These are phyloP conservation scores for Alternaria hordeiaustralica DNA, from an alignment of 2,329 filamentous ascomycete species.

Conservation along the genomic window DNA sequence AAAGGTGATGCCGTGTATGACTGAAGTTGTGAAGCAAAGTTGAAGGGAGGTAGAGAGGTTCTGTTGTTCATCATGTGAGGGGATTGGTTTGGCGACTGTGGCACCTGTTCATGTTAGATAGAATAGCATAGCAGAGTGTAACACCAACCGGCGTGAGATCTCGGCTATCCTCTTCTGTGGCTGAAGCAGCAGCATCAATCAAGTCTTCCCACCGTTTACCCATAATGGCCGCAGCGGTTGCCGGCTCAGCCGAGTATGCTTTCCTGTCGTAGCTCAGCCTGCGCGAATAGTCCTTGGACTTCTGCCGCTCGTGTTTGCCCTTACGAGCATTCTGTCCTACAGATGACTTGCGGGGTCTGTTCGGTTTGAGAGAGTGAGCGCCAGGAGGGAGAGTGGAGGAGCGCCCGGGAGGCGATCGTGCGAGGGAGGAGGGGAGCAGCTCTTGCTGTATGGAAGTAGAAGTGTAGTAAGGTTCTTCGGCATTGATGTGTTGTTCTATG, in stretches of 20 bases:
- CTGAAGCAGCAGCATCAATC: constrained; percentile 91
- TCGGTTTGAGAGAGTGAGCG: constrained; percentile 73
- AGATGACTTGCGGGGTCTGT: constrained; percentile 82
- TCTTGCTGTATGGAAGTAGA: constrained; percentile 70
- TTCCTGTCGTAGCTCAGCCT: constrained; percentile 78
- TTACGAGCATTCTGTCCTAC: constrained; percentile 79
- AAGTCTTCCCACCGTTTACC: constrained; percentile 96
- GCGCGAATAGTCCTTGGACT: constrained; percentile 76
- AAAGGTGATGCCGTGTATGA: constrained; percentile 88
- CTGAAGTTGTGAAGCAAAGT: constrained; percentile 58
- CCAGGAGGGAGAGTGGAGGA: constrained; percentile 88
- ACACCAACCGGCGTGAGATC: constrained; percentile 83
- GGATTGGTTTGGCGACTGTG: constrained; percentile 58
- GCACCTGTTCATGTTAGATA: constrained; percentile 48
- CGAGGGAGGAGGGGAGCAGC: constrained; percentile 81
- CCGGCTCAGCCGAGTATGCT: constrained; percentile 84
- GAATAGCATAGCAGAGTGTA: constrained; percentile 8
- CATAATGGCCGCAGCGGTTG: constrained; percentile 71
- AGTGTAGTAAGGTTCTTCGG: constrained; percentile 50
- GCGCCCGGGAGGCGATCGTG: constrained; percentile 81
- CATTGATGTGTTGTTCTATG: constrained; percentile 74
- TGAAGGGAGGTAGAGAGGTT: constrained; percentile 66
- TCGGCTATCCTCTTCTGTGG: constrained; percentile 86
- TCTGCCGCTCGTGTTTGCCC: constrained; percentile 79
- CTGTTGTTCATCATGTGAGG: constrained; percentile 59